These are phyloP conservation scores for Huntiella bhutanensis DNA, from an alignment of 2,329 filamentous ascomycete species.

Conservation along the genomic window DNA sequence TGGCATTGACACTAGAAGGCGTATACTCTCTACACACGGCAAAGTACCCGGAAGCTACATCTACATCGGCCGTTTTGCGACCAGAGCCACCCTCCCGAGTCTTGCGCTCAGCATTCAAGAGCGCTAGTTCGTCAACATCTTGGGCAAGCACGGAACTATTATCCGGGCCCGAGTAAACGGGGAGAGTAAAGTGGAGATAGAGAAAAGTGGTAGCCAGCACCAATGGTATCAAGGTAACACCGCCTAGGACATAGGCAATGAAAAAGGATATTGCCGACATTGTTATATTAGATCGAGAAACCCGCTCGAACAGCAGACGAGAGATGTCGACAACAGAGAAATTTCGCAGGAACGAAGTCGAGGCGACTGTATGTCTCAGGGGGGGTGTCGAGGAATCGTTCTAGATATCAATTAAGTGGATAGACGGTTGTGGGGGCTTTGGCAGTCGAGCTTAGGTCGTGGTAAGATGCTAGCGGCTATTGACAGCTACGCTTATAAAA, in stretches of 20 bases:
- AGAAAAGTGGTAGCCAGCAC: conserved; percentile 40
- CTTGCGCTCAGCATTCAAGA: conserved; percentile 38
- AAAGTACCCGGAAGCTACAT: conserved; percentile 81
- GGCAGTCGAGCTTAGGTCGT: too few species aligned
- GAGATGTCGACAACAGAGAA: neutral
- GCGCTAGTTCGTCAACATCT: conserved; percentile 44
- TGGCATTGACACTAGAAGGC: conserved; percentile 78
- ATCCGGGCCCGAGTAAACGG: conserved; percentile 23
- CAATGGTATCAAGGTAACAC: conserved; percentile 71
- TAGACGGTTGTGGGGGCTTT: too few species aligned
- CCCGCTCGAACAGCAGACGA: too few species aligned
- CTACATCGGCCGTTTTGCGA: conserved; percentile 39
- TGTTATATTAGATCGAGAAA: too few species aligned
- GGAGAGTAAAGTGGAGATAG: conserved; percentile 51
- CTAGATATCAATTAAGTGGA: too few species aligned
- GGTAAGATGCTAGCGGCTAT: too few species aligned
- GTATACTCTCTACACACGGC: conserved; percentile 89
- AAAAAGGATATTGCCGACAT: conserved; percentile 36
- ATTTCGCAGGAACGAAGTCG: too few species aligned
- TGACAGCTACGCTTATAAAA: too few species aligned
- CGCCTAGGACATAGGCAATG: conserved; percentile 65
- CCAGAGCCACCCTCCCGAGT: conserved; percentile 25
- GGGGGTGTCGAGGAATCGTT: too few species aligned
- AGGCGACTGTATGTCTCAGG: too few species aligned
- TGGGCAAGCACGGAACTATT: conserved; percentile 29